Evolutionary conservation across 192 early-diverging fungal species (phyloP), one percentile per base, ranked within the genome.

Genomic region (Coemansia sp.): DNA sequence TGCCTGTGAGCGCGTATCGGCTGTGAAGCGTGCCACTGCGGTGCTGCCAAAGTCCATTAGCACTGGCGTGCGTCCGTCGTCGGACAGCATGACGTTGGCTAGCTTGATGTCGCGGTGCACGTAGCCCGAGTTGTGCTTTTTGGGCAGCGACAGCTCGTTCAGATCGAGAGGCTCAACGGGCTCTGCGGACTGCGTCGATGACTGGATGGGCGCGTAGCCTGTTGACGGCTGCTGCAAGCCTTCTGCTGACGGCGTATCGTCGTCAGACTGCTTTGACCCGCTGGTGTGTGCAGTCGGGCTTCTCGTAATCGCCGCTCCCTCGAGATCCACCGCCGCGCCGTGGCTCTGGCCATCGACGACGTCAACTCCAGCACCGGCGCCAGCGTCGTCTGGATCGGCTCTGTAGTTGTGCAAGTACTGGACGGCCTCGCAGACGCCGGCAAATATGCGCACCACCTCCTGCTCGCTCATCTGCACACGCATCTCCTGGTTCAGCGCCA

Each of bases 21-120:
- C 78, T 13, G 63, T 70, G 36, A 85, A 69, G 0, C 81, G 72
- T 22, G 86, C 85, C 10, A 57, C 45, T n/a, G 64, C 59, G 28
- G 81, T 77, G 17, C 86, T 87, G 46, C 88, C 88, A 58, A 90
- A 82, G 65, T 90, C 88, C 83, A 87, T 86, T n/a, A 90, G 58
- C 0, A 90, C 64, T 0, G 86, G 84, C 20, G 85, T 83, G 24
- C 58, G 37, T 17, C 79, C 79, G 47, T 87, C 86, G 52, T 87
- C 84, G 3, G 67, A 46, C 35, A 90, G 68, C 60, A 90, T 60
- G 0, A 87, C 77, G 51, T 90, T 90, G 18, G 67, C 87, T 9
- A 85, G 85, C 60, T 90, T 90, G 46, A 90, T 85, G 52, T 90
- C 87, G 7, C 87, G 68, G 48, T 90, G 87, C 19, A 80, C 82